Evolutionary conservation across 2,329 filamentous ascomycete species (phyloP).

Genomic region (Fusarium sp.): DNA sequence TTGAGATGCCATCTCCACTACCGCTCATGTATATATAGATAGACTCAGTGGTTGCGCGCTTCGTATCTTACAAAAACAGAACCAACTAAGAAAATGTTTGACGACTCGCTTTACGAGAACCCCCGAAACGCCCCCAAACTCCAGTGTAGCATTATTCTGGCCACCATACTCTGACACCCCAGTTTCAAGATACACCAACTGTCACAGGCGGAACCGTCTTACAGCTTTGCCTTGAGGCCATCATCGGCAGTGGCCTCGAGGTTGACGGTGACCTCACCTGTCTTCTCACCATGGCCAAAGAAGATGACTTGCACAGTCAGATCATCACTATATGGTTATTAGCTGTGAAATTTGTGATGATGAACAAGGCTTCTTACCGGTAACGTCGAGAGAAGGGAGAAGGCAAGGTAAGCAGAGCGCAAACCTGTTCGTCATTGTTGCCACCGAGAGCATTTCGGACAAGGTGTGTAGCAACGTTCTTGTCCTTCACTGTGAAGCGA

Average conservation of each 20-base stretch:
- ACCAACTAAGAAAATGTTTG: conserved; percentile 7
- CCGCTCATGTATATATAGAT: conserved; percentile 2
- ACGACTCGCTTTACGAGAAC: conserved; percentile 21
- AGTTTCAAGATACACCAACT: neutral
- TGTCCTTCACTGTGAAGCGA: conserved; percentile 93
- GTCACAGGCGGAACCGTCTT: conserved; percentile 18
- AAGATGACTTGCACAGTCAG: conserved; percentile 98
- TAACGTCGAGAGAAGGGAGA: conserved; percentile 93
- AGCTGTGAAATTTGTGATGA: neutral
- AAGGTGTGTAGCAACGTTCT: conserved; percentile 95
- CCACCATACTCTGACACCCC: neutral
- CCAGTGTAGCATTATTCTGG: conserved; percentile 12
- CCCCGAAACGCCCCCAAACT: conserved; percentile 44
- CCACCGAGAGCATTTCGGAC: conserved; percentile 95
- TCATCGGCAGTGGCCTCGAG: conserved; percentile 80
- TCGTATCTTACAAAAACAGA: conserved; percentile 24
- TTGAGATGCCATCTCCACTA: neutral
- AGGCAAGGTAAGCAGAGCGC: conserved; percentile 89
- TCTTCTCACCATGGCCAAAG: conserved; percentile 85
- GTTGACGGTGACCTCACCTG: conserved; percentile 84
- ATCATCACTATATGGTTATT: conserved; percentile 75
- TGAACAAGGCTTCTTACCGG: conserved; percentile 64
- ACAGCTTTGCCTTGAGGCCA: conserved; percentile 56
- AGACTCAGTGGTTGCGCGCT: neutral
- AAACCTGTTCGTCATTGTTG: conserved; percentile 92